Base-by-base conservation (phyloP, 202 grass and related monocot genomes). In the Saccharum hybrid region DNA sequence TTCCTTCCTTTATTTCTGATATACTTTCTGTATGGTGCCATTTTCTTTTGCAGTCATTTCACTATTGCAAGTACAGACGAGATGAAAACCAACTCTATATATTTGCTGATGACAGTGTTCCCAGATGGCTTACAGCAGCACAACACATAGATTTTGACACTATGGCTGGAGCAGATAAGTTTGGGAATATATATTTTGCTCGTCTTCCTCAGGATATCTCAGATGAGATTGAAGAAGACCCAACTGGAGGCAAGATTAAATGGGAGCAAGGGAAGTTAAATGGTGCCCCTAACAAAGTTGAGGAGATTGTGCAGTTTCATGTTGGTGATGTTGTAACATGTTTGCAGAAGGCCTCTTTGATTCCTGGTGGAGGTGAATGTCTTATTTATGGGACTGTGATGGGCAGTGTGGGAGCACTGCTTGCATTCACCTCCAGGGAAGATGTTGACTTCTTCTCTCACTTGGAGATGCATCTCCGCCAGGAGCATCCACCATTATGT, bases 101-200 rank as follows among this genome's bases (percentile, higher is more conserved):
- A 42, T 99, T 99, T 8, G 93, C 96, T 49, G 96, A 99, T 92
- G 96, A 94, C 49, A 83, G 78, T 71, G 89, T 99, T 54, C 96
- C 96, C 56, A 94, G 96, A 78, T 99, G 96, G 91, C 80, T 99
- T 59, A 99, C 91, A 26, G 93, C 93, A 40, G 85, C 96, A 62
- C 94, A 94, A 79, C 96, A 96, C 88, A 94, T 99, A 86, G 96
- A 99, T 88, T 98, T 98, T 81, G 96, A 98, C 79, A 98, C 96
- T 28, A 90, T 98, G 93, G 91, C 96, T 56, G 96, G 96, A 38
- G 91, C 96, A 21, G 96, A 98, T 82, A 98, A 98, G 67, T 96
- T 98, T 64, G 96, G 96, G 57, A 96, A 98, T 74, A 88, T 98
- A 78, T 98, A 98, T 51, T 98, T 98, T 80, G 91, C 91, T 59